phyloP scores from a whole-genome alignment of 257 asterid genomes.

The Nicotiana attenuata region DNA sequence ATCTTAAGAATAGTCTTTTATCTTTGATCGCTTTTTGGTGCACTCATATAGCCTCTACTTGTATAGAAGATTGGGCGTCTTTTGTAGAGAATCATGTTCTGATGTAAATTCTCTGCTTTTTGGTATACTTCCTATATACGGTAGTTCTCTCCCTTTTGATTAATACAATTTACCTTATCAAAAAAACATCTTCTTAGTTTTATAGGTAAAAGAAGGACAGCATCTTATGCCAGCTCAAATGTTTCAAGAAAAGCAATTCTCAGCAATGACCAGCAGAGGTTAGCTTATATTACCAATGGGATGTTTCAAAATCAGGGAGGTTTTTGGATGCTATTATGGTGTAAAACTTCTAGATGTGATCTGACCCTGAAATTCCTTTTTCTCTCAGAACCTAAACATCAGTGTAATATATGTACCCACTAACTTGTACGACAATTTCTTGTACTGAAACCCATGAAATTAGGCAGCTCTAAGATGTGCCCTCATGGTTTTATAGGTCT shows the following conservation, averaged over 20 bases:
- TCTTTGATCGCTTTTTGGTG: too few relatives aligned
- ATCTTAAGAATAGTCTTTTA: too few relatives aligned
- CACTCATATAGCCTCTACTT: too few relatives aligned
- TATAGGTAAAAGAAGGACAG: background rate
- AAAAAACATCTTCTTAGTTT: background rate
- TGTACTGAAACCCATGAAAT: background rate
- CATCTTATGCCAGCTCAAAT: slow-evolving; percentile 3
- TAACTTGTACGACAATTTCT: background rate
- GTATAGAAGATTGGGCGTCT: too few relatives aligned
- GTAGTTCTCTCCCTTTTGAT: too few relatives aligned
- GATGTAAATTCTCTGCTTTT: too few relatives aligned
- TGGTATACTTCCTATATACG: too few relatives aligned
- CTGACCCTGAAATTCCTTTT: background rate
- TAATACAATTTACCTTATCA: too few relatives aligned
- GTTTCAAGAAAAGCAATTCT: background rate
- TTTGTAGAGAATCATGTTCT: too few relatives aligned
- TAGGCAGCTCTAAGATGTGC: slow-evolving; percentile 3
- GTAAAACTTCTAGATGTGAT: background rate
- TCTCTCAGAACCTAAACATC: background rate
- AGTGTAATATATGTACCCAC: background rate
- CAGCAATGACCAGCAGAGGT: background rate
- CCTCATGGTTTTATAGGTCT: background rate
- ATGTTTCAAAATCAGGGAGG: background rate
- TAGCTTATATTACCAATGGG: background rate
- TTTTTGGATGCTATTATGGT: background rate